A percentile compares a stretch with the other conserved stretches of the same genome.
phyloP scores from a whole-genome alignment of 345 rosid genomes.

The Erysimum cheiranthoides region DNA sequence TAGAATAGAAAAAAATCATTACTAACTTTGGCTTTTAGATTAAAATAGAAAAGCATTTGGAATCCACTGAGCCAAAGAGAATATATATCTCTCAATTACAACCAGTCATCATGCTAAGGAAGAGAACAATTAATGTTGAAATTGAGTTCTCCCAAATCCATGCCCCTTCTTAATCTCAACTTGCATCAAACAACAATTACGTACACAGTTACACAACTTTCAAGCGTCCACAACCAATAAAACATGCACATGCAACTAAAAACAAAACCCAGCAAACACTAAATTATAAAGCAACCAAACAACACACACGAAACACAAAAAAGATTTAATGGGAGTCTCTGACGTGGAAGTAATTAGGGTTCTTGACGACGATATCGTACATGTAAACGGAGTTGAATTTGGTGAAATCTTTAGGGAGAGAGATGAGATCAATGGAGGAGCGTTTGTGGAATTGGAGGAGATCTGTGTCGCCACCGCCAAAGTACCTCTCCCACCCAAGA shows the following conservation, averaged over 20 bases:
- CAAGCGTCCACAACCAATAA: not conserved
- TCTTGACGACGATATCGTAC: slow-evolving; percentile 83
- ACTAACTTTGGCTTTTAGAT: not conserved
- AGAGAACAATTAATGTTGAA: not conserved
- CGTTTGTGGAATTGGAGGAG: slow-evolving; percentile 77
- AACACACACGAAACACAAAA: not conserved
- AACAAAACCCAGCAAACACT: slow-evolving; percentile 17
- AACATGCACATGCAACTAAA: slow-evolving; percentile 40
- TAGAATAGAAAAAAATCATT: not conserved
- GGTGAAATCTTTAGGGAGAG: slow-evolving; percentile 77
- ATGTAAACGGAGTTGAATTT: slow-evolving; percentile 76
- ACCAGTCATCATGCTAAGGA: slow-evolving; percentile 19
- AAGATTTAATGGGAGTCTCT: slow-evolving; percentile 48
- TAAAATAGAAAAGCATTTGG: slow-evolving; percentile 5
- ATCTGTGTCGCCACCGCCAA: slow-evolving; percentile 53
- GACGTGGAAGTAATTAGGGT: slow-evolving; percentile 74
- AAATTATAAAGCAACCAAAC: slow-evolving; percentile 4
- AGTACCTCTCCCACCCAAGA: slow-evolving; percentile 91
- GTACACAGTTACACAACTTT: slow-evolving; percentile 5
- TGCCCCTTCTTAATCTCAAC: slow-evolving; percentile 16
- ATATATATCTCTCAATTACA: slow-evolving; percentile 1
- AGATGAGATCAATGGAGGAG: slow-evolving; percentile 76
- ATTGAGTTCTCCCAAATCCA: not conserved
- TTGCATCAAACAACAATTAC: slow-evolving; percentile 19
- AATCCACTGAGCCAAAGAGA: slow-evolving; percentile 7